Conservation (phyloP, 73 alveolate genomes). For the Urostyla sp. region DNA sequence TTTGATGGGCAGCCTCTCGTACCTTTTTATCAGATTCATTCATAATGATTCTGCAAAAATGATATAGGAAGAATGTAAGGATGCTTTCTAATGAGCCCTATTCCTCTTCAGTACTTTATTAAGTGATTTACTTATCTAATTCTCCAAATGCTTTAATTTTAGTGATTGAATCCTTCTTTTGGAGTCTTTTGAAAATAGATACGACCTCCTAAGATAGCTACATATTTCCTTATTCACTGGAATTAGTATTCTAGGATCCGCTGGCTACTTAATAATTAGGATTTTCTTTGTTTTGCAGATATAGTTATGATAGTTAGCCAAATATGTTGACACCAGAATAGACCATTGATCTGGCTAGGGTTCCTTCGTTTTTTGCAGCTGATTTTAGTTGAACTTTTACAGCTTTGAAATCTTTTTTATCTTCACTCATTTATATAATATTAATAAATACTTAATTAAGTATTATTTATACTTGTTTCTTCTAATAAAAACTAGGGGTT, state of each 20-base stretch:
- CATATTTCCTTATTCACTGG: slow-evolving; percentile 32
- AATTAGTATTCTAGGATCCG: not conserved
- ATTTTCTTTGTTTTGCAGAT: slow-evolving; percentile 50
- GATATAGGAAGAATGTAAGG: slow-evolving; percentile 71
- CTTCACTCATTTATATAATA: slow-evolving; percentile 27
- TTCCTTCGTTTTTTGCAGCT: slow-evolving; percentile 16
- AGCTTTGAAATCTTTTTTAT: slow-evolving; percentile 52
- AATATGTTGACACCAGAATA: slow-evolving; percentile 71
- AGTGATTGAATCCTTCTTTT: slow-evolving; percentile 69
- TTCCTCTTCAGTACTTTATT: not conserved
- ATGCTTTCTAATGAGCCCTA: slow-evolving; percentile 27
- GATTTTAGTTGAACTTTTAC: slow-evolving; percentile 32
- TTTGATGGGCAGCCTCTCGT: slow-evolving; percentile 67
- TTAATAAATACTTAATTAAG: not conserved
- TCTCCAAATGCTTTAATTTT: slow-evolving; percentile 64
- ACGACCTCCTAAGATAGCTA: slow-evolving; percentile 56
- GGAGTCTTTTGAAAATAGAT: slow-evolving; percentile 60
- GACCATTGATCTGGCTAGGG: slow-evolving; percentile 62
- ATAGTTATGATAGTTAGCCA: slow-evolving; percentile 62
- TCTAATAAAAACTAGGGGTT: no score
- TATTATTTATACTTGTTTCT: no score
- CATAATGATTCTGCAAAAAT: slow-evolving; percentile 62
- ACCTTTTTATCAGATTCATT: slow-evolving; percentile 70
- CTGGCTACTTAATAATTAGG: slow-evolving; percentile 37
- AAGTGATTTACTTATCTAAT: slow-evolving; percentile 14